These are phyloP conservation scores for Lactarius psammicola DNA, from an alignment of 768 basidiomycete genomes.

Conservation along the genomic window DNA sequence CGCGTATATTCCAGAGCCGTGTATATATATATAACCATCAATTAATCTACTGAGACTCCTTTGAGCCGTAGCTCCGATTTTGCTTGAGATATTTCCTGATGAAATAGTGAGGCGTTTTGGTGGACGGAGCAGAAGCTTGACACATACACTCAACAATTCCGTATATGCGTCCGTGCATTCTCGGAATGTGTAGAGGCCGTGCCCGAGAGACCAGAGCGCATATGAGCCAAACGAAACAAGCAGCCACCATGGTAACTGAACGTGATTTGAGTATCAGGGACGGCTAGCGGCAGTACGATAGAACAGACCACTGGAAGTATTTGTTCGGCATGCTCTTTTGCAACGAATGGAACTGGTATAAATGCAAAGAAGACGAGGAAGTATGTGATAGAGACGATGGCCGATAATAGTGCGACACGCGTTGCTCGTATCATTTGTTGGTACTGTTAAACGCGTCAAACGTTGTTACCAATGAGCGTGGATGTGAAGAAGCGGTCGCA, in stretches of 20 bases:
- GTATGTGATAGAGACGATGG: conserved; percentile 49
- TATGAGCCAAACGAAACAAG: conserved; percentile 79
- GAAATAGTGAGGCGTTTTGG: not conserved
- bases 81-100: conserved; percentile 28
- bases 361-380: conserved; percentile 54
- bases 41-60: conserved; percentile 29
- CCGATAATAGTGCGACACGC: conserved; percentile 48
- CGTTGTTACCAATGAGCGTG: not conserved
- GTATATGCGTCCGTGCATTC: conserved; percentile 81
- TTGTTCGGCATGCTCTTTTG: conserved; percentile 44
- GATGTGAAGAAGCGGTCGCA: not conserved
- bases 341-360: conserved; percentile 54
- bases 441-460: conserved; percentile 5
- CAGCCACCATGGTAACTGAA: conserved; percentile 78
- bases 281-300: not conserved
- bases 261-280: not conserved
- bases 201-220: conserved; percentile 72
- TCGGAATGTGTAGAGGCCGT: conserved; percentile 68
- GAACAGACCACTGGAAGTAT: conserved; percentile 60
- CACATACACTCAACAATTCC: conserved; percentile 60
- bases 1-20: conserved; percentile 18
- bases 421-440: conserved; percentile 59
- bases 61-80: conserved; percentile 28
- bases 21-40: conserved; percentile 15
- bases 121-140: not conserved